Base-by-base conservation (phyloP, 2,329 filamentous ascomycete genomes). In the Claviceps sp. region DNA sequence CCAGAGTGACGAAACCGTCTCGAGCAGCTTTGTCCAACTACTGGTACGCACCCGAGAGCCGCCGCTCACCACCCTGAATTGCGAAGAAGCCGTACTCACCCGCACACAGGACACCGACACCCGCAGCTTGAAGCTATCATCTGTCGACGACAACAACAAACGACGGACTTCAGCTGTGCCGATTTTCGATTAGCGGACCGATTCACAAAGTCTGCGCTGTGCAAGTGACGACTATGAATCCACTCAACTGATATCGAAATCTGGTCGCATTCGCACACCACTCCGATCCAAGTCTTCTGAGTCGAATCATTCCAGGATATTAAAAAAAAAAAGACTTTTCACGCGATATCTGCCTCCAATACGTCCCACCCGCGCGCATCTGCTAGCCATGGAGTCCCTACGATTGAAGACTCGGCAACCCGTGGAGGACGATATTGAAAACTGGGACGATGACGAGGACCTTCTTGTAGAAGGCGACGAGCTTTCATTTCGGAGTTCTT, bases 391-490 rank as follows among this genome's bases (percentile, higher is more conserved):
- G 75, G 78, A 79, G 49, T 67, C 75, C 44, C 62, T 79, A 61
- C 73, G 72, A 58, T 66, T 79, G 42, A 79, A 78, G 63, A 68
- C 70, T 43, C 69, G 75, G 51, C 70, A 70, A 55, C 71, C 79
- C 47, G 75, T 78, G 59, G 75, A 78, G 64, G 77, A 80, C 53
- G 70, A 73, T 17, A 76, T 90, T 57, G 87, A 91, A 67, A 83
- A 79, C 66, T 93, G 86, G 80, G 85, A 90, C 62, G 82, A 90
- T 62, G 85, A 86, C 59, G 82, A 86, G 66, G 83, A 88, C 61
- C 52, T 51, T 23, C 71, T 83, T 58, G 80, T 86, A 60, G 83
- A 85, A 20, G 76, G 77, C 50, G 82, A 86, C 58, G 74, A 86
- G 68, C 68, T 85, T 57, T 74, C 72, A 50, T 77, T 83, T 56